Base-by-base conservation (phyloP, 305 asterid species). In the Plantago coronopus region DNA sequence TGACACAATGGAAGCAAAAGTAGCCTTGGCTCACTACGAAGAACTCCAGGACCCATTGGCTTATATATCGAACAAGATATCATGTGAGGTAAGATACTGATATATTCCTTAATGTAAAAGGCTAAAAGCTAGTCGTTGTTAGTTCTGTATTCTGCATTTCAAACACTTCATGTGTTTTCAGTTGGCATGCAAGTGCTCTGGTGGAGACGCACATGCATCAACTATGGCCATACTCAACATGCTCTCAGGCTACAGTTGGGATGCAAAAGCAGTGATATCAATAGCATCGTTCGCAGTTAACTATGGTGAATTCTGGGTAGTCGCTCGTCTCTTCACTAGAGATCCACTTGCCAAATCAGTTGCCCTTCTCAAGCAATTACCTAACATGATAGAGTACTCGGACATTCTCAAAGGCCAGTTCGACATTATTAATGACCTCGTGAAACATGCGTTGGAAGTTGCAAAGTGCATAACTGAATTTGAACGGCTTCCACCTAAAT, bases 241-340 rank as follows among this genome's bases (percentile, higher is more conserved):
- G 69, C 80, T 91, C 5, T 76, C 96, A 12, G 65, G 69, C 81
- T 81, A 88, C 71, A 17, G 78, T 17, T 91, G 96, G 96, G 95
- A 81, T 23, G 95, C 95, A 22, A 91, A 91, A 73, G 83, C 80
- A 0, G 95, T 79, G 38, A 20, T 84, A 58, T 72, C 90, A n/a
- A 23, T 88, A 20, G 80, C 94, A 16, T 66, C 96, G 3, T 86
- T 88, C 65, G 69, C 91, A 1, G 72, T 80, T 15, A 78, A 75
- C 79, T 88, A 79, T 51, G 98, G 89, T 44, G 95, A 88, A 51
- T 86, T 86, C 71, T 88, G 96, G 96, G 90, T 88, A 16, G 68
- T 84, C 37, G 81, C 86, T 2, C 76, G 78, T 57, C 78, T 63
- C 45, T 81, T 80, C 58, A 54, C 79, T 4, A 55, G 76, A 14